A percentile compares a stretch with the other conserved stretches of the same genome.
phyloP scores from a whole-genome alignment of 2,329 filamentous ascomycete species.

The Chaetomium sp. region DNA sequence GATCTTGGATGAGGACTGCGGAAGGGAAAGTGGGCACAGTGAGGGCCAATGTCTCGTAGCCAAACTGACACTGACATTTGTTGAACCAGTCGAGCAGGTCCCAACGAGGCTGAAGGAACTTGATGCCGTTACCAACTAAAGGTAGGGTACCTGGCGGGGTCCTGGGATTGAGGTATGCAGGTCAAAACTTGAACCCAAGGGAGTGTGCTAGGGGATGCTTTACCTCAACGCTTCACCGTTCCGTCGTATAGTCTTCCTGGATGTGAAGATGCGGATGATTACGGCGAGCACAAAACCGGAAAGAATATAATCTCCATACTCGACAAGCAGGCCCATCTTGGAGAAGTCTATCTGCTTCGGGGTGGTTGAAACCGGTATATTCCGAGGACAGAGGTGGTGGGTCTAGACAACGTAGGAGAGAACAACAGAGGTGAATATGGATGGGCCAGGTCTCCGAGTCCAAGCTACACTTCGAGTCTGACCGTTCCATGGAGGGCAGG shows the following conservation, averaged over 20 bases:
- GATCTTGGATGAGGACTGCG: constrained; percentile 57
- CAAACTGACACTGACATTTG: constrained; percentile 49
- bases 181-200: constrained; percentile 1
- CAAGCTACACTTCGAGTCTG: no score
- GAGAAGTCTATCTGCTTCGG: neutral
- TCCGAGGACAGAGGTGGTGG: no score
- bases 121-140: constrained; percentile 53
- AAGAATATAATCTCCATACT: constrained; percentile 13
- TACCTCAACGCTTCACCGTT: constrained; percentile 31
- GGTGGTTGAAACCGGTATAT: no score
- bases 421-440: no score
- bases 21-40: constrained; percentile 56
- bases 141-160: constrained; percentile 47
- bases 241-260: constrained; percentile 19
- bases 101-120: constrained; percentile 54
- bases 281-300: constrained; percentile 11
- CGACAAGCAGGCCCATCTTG: constrained; percentile 19
- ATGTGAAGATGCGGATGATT: constrained; percentile 11
- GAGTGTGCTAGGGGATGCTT: neutral
- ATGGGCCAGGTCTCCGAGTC: no score
- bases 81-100: constrained; percentile 58
- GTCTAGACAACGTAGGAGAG: no score
- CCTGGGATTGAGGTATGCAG: constrained; percentile 24
- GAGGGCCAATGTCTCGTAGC: constrained; percentile 55
- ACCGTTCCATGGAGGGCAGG: constrained; percentile 1